Base-by-base conservation (phyloP, 2,329 filamentous ascomycete genomes). In the Biscogniauxia mediterranea region DNA sequence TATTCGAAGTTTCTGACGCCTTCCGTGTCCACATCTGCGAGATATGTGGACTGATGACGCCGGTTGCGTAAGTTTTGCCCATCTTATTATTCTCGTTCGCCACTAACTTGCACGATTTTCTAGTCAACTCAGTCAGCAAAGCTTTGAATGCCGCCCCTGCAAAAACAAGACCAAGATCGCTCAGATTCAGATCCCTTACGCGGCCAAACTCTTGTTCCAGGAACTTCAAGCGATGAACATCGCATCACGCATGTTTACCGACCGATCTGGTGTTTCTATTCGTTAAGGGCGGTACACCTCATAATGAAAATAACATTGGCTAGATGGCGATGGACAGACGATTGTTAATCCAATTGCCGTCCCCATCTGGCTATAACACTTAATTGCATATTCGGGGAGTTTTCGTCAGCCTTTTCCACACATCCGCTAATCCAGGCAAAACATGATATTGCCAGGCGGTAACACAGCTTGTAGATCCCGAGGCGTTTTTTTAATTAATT, bases 141-240 rank as follows among this genome's bases (percentile, higher is more conserved):
- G 92, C 26, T 98, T 98, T 75, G 94, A 98, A 78, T 99, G 95
- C 78, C 87, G 95, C 59, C 92, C 95, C 38, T 99, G 95, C 85
- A 95, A 96, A 82, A 99, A 99, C 84, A 98, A 98, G 85, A 97
- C 94, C 66, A 93, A 92, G 81, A 98, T 99, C 76, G 95, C 94
- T 5, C 95, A 99, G 78, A 90, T 99, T 60, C 92, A 98, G 76
- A 96, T 99, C 67, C 95, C 95, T 0, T 99, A 99, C 75, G 95
- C 95, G 2, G 95, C 95, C 63, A 99, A 99, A 81, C 84, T 99
- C 55, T 86, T 99, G 56, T 99, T 99, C 89, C 95, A 99, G 81
- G 95, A 99, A 81, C 81, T 99, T 69, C 92, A 93, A 74, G 89
- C 93, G 55, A 99, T 99, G 95, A 98, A 98, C 77, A 98, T 99